phyloP scores from a whole-genome alignment of 106 monocot genomes.

The Agapanthus africanus region DNA sequence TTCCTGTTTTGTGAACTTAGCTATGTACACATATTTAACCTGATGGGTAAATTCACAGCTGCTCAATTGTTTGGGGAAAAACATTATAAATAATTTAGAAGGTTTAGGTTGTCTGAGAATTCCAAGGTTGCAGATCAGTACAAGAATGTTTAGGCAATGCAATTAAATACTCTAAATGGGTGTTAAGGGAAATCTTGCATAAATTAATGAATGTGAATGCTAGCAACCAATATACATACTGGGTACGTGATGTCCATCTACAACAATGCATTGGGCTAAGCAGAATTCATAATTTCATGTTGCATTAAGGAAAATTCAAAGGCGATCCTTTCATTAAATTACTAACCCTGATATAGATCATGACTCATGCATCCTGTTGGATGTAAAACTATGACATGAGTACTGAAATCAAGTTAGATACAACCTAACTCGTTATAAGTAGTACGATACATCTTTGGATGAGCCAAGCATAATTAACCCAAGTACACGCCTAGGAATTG shows the following conservation, averaged over 20 bases:
- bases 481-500: background rate
- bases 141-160: background rate
- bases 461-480: background rate
- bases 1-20: constrained; percentile 75
- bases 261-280: background rate
- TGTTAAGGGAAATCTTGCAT: background rate
- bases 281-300: background rate
- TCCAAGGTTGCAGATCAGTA: no score
- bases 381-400: background rate
- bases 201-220: background rate
- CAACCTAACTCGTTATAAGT: background rate
- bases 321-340: background rate
- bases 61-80: background rate
- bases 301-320: background rate
- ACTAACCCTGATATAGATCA: background rate
- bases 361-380: no score
- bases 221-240: background rate
- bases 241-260: background rate
- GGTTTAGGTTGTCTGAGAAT: no score
- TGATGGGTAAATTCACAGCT: constrained; percentile 90
- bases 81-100: no score
- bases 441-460: background rate
- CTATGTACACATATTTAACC: constrained; percentile 85
- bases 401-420: no score
- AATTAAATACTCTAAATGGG: background rate